Evolutionary conservation across 2,329 filamentous ascomycete species (phyloP), one percentile per base, ranked within the genome.

Genomic region (Blastomyces percursus): DNA sequence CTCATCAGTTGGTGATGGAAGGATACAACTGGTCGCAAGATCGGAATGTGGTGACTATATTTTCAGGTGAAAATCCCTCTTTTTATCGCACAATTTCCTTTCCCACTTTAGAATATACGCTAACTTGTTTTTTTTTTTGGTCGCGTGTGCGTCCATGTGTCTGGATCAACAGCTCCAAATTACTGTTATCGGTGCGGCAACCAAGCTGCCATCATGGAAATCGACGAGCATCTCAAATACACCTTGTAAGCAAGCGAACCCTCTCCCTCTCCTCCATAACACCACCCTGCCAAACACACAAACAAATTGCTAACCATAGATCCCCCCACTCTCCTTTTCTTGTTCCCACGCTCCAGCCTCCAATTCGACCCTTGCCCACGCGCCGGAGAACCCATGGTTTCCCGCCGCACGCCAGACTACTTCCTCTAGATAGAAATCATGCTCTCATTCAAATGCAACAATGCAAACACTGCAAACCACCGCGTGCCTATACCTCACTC

Each of bases 181-280:
- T 99, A 99, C 82, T 99, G 93, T 81, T 97, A 99, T 83, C 86
- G 94, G 76, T 99, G 94, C 74, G 94, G 94, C 74, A 99, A 99
- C 79, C 94, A 97, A 79, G 94, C 94, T 63, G 94, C 94, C n/a
- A 97, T 99, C 76, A 99, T 99, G 94, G 94, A 97, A 79, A 99
- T 99, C 77, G 94, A 97, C 69, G 94, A 99, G 80, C 92, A 97
- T 77, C 81, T 99, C 74, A 97, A 99, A 82, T 99, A 97, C 79
- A 97, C 94, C 73, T 97, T 99, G 93, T 96, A 84, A 78, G 91
- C 86, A 84, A 78, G 91, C 86, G 14, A 1, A 19, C 55, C 40
- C 40, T 55, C n/a, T 40, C 46, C 58, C 30, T 32, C 44, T 35
- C 24, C 21, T 52, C 12, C 27, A 44, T 24, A 38, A 12, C 2